Evolutionary conservation across 306 rosid genomes (phyloP).

Genomic region (Chamaecrista fasciculata): DNA sequence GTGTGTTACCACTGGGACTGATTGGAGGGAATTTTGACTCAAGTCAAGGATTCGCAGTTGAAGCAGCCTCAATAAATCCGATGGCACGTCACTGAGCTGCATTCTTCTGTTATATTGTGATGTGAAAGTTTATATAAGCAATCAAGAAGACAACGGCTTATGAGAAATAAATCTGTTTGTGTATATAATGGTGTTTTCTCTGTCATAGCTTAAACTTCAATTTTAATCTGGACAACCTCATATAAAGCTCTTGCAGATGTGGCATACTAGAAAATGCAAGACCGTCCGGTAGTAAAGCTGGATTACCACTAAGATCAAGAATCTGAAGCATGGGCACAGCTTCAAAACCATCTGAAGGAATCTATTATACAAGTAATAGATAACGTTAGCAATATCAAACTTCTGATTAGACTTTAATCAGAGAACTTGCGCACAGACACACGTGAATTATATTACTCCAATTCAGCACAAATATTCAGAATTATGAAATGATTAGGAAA

Average conservation of each 20-base stretch:
- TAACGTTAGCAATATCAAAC: constrained; percentile 29
- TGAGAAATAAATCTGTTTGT: background rate
- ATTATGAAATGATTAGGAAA: background rate
- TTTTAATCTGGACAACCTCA: constrained; percentile 56
- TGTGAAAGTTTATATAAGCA: constrained; percentile 25
- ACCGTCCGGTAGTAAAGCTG: constrained; percentile 54
- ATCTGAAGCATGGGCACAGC: constrained; percentile 68
- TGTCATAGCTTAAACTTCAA: constrained; percentile 19
- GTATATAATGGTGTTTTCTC: constrained; percentile 10
- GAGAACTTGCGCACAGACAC: constrained; percentile 8
- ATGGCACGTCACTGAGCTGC: constrained; percentile 65
- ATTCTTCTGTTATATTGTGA: constrained; percentile 61
- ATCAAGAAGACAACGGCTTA: constrained; percentile 5
- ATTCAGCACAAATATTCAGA: constrained; percentile 7
- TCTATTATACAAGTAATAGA: constrained; percentile 43
- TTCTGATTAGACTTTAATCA: constrained; percentile 20
- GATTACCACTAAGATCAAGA: constrained; percentile 77
- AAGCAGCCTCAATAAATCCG: constrained; percentile 62
- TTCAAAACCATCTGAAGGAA: constrained; percentile 79
- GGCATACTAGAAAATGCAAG: constrained; percentile 71
- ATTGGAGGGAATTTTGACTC: constrained; percentile 85
- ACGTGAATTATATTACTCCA: constrained; percentile 1
- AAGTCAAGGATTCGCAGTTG: constrained; percentile 69
- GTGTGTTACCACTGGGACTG: constrained; percentile 67
- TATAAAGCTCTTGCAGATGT: constrained; percentile 77